phyloP scores from a whole-genome alignment of 768 basidiomycete genomes.

The Leccinum disarticulatum region DNA sequence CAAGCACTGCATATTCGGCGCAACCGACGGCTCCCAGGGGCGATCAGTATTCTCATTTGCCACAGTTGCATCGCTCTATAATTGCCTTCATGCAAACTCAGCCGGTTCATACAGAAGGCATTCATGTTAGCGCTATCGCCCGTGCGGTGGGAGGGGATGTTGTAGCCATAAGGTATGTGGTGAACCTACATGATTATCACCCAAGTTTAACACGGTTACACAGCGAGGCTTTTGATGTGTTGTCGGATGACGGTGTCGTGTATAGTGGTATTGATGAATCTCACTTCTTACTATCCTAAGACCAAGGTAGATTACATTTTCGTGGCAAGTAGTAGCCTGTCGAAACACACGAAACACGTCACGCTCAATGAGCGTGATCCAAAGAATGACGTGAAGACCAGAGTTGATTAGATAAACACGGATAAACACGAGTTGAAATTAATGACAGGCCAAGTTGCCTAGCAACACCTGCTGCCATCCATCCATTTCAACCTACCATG shows the following conservation, averaged over 20 bases:
- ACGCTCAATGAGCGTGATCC: not conserved
- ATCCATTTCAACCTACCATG: conserved; percentile 4
- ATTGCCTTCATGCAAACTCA: conserved; percentile 58
- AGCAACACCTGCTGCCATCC: not conserved
- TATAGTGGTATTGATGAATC: conserved; percentile 82
- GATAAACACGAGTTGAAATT: not conserved
- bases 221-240: conserved; percentile 70
- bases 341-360: not conserved
- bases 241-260: conserved; percentile 79
- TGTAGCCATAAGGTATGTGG: conserved; percentile 58
- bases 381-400: not conserved
- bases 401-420: not conserved
- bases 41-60: conserved; percentile 56
- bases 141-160: conserved; percentile 59
- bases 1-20: conserved; percentile 45
- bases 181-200: not conserved
- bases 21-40: conserved; percentile 32
- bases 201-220: conserved; percentile 2
- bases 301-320: not conserved
- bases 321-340: not conserved
- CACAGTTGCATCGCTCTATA: conserved; percentile 61
- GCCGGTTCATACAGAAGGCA: conserved; percentile 57
- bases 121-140: conserved; percentile 72
- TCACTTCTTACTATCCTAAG: conserved; percentile 61
- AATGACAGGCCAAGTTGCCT: too few relatives aligned